Evolutionary conservation across 306 rosid species (phyloP).

Genomic region (Sophora flavescens): DNA sequence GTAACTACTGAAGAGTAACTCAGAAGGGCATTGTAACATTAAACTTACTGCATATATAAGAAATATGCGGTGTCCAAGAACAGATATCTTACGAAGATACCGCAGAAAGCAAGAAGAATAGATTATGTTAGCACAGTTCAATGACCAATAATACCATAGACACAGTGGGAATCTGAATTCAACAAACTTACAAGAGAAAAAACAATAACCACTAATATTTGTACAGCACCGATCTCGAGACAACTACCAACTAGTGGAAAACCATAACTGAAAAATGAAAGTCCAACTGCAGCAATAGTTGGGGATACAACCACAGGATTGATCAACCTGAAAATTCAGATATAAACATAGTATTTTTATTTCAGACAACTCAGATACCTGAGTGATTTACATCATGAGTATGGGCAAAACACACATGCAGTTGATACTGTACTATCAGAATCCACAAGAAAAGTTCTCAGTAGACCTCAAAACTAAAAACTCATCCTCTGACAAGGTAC

Average conservation of each 20-base stretch:
- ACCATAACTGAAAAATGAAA: constrained; percentile 95
- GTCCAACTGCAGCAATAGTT: constrained; percentile 99
- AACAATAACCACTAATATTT: constrained; percentile 80
- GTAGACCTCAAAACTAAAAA: constrained; percentile 1
- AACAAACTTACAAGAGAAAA: constrained; percentile 90
- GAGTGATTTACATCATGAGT: background rate
- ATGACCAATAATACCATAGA: background rate
- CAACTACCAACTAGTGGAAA: constrained; percentile 91
- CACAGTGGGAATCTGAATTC: constrained; percentile 28
- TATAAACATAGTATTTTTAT: constrained; percentile 1
- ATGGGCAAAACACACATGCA: background rate
- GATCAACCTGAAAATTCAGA: constrained; percentile 71
- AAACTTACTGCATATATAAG: constrained; percentile 90
- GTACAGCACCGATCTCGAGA: constrained; percentile 94
- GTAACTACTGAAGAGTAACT: constrained; percentile 29
- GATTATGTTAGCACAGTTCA: constrained; percentile 28
- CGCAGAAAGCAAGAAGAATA: constrained; percentile 50
- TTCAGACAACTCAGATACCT: constrained; percentile 9
- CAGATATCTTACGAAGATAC: constrained; percentile 95
- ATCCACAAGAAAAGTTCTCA: background rate
- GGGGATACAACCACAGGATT: constrained; percentile 98
- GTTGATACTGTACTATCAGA: constrained; percentile 24
- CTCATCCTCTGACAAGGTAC: background rate
- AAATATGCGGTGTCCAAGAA: constrained; percentile 94
- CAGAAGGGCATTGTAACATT: background rate